phyloP scores from a whole-genome alignment of 2,329 filamentous ascomycete species.

The Proliferodiscus dingleyae region DNA sequence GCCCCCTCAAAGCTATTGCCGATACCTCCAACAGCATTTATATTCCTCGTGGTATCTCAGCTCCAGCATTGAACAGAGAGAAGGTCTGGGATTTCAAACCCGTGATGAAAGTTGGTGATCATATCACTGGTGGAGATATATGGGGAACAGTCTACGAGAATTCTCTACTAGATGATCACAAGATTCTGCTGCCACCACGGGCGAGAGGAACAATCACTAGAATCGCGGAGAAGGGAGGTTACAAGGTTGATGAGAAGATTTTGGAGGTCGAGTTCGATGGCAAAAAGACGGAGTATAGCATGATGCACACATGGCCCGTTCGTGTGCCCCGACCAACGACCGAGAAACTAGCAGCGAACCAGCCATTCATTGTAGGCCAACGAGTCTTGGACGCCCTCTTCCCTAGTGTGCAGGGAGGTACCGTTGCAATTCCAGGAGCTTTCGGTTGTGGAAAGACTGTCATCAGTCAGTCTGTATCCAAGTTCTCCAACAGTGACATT shows the following conservation, averaged over 20 bases:
- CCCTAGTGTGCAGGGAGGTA: conserved; percentile 93
- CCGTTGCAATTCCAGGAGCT: conserved; percentile 94
- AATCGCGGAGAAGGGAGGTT: conserved; percentile 83
- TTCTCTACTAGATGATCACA: conserved; percentile 88
- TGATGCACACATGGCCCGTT: conserved; percentile 99
- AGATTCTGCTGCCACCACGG: conserved; percentile 84
- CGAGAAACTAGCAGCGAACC: conserved; percentile 84
- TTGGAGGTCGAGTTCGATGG: conserved; percentile 96
- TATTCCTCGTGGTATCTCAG: conserved; percentile 88
- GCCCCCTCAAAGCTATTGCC: conserved; percentile 82
- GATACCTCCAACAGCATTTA: conserved; percentile 82
- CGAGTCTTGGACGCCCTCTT: conserved; percentile 94
- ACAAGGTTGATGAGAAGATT: conserved; percentile 90
- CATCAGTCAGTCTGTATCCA: conserved; percentile 96
- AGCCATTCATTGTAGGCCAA: conserved; percentile 94
- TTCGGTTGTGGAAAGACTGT: conserved; percentile 99
- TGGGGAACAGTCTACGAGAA: conserved; percentile 96
- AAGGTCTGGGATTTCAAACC: conserved; percentile 98
- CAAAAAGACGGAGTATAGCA: conserved; percentile 86
- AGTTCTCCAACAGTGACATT: conserved; percentile 99
- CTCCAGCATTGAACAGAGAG: conserved; percentile 80
- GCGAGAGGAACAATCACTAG: conserved; percentile 88
- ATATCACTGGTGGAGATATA: conserved; percentile 92
- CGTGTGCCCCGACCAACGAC: conserved; percentile 88
- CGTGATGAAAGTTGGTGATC: conserved; percentile 87